A percentile compares a stretch with the other conserved stretches of the same genome.
These are phyloP conservation scores for maize (Zea mays) DNA, from an alignment of 176 grass and related monocot genomes.

Conservation along the genomic window DNA sequence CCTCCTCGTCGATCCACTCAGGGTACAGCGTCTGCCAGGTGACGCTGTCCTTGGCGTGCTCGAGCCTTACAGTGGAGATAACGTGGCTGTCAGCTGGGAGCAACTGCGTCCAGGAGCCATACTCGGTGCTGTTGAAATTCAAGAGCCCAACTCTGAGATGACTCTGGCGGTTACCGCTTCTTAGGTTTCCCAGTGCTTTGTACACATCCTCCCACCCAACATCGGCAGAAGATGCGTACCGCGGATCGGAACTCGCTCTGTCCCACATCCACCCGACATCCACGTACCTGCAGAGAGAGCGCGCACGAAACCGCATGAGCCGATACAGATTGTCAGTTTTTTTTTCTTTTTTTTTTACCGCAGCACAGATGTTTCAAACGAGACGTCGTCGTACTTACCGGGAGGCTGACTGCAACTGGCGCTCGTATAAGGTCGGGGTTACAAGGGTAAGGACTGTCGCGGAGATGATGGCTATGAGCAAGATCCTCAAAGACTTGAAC, in stretches of 20 bases:
- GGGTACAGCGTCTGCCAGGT: conserved; percentile 79
- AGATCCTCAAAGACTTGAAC: conserved; percentile 67
- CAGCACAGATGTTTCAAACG: conserved; percentile 4
- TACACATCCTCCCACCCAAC: conserved; percentile 64
- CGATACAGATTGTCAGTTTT: neutral
- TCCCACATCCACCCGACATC: conserved; percentile 87
- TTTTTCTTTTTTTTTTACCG: conserved; percentile 3
- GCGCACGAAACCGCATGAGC: conserved; percentile 20
- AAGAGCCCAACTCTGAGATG: conserved; percentile 69
- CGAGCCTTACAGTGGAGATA: conserved; percentile 63
- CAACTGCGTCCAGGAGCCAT: conserved; percentile 55
- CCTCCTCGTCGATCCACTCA: conserved; percentile 97
- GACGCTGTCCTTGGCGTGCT: conserved; percentile 56
- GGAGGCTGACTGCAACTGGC: conserved; percentile 53
- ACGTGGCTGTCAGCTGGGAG: conserved; percentile 46
- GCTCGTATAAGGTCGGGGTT: conserved; percentile 64
- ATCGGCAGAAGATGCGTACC: conserved; percentile 60
- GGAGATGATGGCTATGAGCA: conserved; percentile 67
- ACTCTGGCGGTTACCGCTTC: neutral
- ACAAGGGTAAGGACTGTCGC: conserved; percentile 71
- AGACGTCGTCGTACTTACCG: conserved; percentile 36
- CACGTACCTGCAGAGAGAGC: conserved; percentile 63
- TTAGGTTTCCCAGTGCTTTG: conserved; percentile 43
- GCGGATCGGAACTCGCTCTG: conserved; percentile 52
- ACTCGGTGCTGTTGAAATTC: conserved; percentile 84